Evolutionary conservation across 2,329 filamentous ascomycete species (phyloP).

Genomic region (Aspergillus ochraceoroseus): DNA sequence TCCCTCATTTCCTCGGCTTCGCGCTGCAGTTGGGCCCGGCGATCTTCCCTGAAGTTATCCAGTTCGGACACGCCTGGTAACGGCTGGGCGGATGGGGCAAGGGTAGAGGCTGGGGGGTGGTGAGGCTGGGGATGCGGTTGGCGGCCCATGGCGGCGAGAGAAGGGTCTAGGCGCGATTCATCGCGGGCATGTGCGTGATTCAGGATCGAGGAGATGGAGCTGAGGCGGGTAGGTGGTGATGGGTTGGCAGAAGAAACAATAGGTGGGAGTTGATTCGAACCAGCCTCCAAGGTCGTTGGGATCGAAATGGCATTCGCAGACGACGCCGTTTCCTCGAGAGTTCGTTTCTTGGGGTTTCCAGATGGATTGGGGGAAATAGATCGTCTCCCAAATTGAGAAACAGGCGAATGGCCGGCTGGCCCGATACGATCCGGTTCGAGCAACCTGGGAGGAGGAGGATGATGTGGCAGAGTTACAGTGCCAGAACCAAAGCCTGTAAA

Average conservation of each 20-base stretch:
- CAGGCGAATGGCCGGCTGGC: constrained; percentile 24
- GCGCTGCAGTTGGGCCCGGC: constrained; percentile 60
- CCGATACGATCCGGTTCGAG: constrained; percentile 31
- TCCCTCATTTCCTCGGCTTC: constrained; percentile 74
- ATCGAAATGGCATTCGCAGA: constrained; percentile 26
- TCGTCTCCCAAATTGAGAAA: constrained; percentile 30
- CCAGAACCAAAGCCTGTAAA: constrained; percentile 46
- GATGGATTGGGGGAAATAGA: constrained; percentile 31
- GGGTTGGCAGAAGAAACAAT: constrained; percentile 37
- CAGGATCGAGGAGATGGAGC: constrained; percentile 70
- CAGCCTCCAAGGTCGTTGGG: constrained; percentile 31
- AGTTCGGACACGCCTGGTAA: constrained; percentile 40
- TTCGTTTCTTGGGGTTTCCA: constrained; percentile 35
- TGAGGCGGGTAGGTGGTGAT: constrained; percentile 56
- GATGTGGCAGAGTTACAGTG: constrained; percentile 31
- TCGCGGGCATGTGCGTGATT: constrained; percentile 50
- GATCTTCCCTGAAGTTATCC: constrained; percentile 56
- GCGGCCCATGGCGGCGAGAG: constrained; percentile 31
- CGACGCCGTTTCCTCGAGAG: constrained; percentile 32
- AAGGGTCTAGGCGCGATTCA: constrained; percentile 42
- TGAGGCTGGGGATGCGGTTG: constrained; percentile 31
- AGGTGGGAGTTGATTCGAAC: constrained; percentile 38
- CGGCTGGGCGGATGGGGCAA: constrained; percentile 26
- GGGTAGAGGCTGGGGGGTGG: constrained; percentile 23
- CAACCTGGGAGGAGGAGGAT: constrained; percentile 29